phyloP scores from a whole-genome alignment of 2,329 filamentous ascomycete genomes.

The Zalaria obscura region DNA sequence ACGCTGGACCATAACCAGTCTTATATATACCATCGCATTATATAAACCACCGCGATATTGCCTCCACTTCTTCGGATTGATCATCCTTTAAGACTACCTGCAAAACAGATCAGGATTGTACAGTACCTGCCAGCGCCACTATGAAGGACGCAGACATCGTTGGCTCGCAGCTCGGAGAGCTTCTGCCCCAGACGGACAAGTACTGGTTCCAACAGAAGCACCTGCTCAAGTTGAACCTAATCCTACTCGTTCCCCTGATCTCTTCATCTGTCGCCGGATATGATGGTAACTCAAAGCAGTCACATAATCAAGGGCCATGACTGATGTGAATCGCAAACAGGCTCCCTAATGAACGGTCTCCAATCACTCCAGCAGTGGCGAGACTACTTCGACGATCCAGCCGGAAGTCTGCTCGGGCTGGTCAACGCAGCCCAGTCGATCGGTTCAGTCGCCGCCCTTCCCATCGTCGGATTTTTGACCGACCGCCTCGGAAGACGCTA shows the following conservation, averaged over 20 bases:
- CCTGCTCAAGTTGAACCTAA: slow-evolving; percentile 29
- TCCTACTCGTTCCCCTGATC: slow-evolving; percentile 29
- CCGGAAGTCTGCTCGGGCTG: slow-evolving; percentile 21
- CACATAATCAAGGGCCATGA: neutral
- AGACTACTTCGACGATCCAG: slow-evolving; percentile 24
- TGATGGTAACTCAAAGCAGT: slow-evolving; percentile 19
- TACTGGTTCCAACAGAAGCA: slow-evolving; percentile 30
- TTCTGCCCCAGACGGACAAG: slow-evolving; percentile 26
- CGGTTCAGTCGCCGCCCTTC: slow-evolving; percentile 25
- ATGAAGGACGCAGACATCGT: slow-evolving; percentile 17
- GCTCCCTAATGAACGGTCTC: slow-evolving; percentile 31
- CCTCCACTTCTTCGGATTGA: too few species aligned
- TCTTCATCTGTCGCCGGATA: slow-evolving; percentile 30
- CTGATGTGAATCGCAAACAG: neutral
- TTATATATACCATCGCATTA: too few species aligned
- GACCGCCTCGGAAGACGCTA: slow-evolving; percentile 28
- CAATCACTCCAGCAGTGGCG: slow-evolving; percentile 29
- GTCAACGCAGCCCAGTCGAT: slow-evolving; percentile 24
- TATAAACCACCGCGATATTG: too few species aligned
- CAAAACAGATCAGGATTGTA: neutral
- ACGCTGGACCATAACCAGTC: too few species aligned
- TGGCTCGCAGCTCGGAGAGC: slow-evolving; percentile 15
- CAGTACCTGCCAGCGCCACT: slow-evolving; percentile 1
- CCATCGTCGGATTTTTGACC: slow-evolving; percentile 22
- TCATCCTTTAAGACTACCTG: too few species aligned